Conservation (phyloP, 2,329 filamentous ascomycete species). For the Lojkania enalia region DNA sequence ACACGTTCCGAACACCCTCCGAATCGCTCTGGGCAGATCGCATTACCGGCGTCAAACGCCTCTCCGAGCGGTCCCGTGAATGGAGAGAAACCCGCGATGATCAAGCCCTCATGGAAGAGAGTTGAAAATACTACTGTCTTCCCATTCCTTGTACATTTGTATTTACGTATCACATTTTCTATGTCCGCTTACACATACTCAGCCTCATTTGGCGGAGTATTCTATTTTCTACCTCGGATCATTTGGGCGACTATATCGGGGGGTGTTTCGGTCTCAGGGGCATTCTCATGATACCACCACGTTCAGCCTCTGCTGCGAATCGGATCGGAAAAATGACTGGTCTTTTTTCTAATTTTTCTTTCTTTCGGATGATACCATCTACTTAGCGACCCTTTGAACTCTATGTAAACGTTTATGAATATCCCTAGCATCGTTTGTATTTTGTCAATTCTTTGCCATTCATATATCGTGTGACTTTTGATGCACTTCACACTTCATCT, state of each 20-base stretch:
- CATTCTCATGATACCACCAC: not conserved
- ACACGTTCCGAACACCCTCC: conserved; percentile 87
- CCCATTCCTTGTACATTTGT: conserved; percentile 12
- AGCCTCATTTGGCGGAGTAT: not conserved
- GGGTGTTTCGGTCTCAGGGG: not conserved
- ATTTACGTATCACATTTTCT: not conserved
- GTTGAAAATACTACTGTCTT: conserved; percentile 20
- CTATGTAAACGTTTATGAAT: not conserved
- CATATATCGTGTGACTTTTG: too few species aligned
- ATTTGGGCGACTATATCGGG: not conserved
- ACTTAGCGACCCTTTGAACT: not conserved
- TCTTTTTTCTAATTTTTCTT: not conserved
- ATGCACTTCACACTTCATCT: too few species aligned
- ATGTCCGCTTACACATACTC: not conserved
- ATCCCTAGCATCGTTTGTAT: not conserved
- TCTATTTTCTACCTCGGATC: not conserved
- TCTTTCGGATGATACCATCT: not conserved
- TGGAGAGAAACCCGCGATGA: conserved; percentile 89
- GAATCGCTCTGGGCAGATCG: conserved; percentile 88
- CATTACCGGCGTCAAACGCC: conserved; percentile 75
- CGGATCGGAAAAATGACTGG: not conserved
- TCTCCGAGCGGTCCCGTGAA: conserved; percentile 83
- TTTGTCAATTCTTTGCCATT: too few species aligned
- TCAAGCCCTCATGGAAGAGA: conserved; percentile 61
- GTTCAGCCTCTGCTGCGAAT: not conserved